These are phyloP conservation scores for Chlorella sp. DNA, from an alignment of 139 green algal genomes.

Conservation along the genomic window DNA sequence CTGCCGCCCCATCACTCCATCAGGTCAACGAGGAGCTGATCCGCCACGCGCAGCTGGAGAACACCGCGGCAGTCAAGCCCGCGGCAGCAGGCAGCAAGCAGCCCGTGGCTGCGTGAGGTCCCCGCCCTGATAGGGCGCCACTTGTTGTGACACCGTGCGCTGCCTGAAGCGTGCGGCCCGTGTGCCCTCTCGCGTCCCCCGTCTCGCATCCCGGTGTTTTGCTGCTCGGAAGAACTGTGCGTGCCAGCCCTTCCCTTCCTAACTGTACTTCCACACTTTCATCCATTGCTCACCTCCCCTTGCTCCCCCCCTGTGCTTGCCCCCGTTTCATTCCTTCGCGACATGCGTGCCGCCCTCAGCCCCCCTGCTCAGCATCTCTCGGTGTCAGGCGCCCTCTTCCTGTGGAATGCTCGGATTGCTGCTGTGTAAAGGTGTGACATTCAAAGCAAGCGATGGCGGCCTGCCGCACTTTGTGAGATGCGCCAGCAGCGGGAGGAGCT, in stretches of 20 bases:
- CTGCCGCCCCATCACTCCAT: background rate
- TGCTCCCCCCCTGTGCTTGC: background rate
- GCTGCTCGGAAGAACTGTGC: slow-evolving; percentile 1
- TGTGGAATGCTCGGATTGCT: too few relatives aligned
- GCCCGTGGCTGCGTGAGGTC: slow-evolving; percentile 41
- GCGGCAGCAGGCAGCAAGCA: slow-evolving; percentile 50
- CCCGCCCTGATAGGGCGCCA: too few relatives aligned
- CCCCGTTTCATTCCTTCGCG: background rate
- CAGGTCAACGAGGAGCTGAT: slow-evolving; percentile 50
- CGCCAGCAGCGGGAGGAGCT: too few relatives aligned
- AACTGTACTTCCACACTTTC: background rate
- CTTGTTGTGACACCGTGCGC: too few relatives aligned
- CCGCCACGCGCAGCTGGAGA: slow-evolving; percentile 39
- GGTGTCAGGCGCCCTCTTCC: too few relatives aligned
- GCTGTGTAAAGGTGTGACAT: too few relatives aligned
- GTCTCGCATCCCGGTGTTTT: background rate
- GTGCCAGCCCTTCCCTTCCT: background rate
- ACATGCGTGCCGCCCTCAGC: too few relatives aligned
- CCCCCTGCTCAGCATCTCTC: too few relatives aligned
- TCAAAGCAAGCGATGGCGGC: too few relatives aligned
- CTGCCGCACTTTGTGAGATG: too few relatives aligned
- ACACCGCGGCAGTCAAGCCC: background rate
- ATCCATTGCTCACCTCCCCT: background rate
- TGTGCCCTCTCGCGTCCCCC: too few relatives aligned
- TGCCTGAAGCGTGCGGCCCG: too few relatives aligned